Conservation (phyloP, 73 alveolate species). For the Paramecium sonneborni region DNA sequence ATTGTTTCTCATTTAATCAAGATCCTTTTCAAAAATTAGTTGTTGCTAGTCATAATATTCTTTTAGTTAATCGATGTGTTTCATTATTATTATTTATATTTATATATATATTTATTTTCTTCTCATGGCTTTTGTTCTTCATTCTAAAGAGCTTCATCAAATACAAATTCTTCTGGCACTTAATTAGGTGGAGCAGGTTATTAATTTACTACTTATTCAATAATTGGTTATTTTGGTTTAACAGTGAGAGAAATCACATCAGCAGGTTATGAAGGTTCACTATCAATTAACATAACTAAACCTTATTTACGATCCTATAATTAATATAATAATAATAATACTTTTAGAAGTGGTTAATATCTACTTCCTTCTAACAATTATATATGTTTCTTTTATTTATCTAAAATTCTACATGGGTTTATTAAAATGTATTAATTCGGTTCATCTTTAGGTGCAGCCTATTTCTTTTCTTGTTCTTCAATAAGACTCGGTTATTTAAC, state of each 20-base stretch:
- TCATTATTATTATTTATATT: not conserved
- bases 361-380: constrained; percentile 74
- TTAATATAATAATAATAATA: not conserved
- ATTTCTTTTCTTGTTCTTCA: constrained; percentile 75
- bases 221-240: constrained; percentile 71
- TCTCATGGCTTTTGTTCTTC: constrained; percentile 24
- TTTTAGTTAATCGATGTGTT: not conserved
- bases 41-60: not conserved
- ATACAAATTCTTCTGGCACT: constrained; percentile 80
- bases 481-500: constrained; percentile 73
- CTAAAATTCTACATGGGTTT: constrained; percentile 93
- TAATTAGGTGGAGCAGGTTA: constrained; percentile 52
- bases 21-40: not conserved
- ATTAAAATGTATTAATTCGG: constrained; percentile 80
- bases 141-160: constrained; percentile 72
- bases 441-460: constrained; percentile 86
- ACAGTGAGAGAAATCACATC: constrained; percentile 78
- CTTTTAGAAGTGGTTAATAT: constrained; percentile 85
- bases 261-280: constrained; percentile 66
- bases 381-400: constrained; percentile 84
- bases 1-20: not conserved
- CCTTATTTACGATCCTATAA: constrained; percentile 82
- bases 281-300: constrained; percentile 79
- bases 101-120: not conserved
- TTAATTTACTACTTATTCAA: constrained; percentile 68